Evolutionary conservation across 2,329 filamentous ascomycete species (phyloP).

Genomic region (Leptographium lundbergii): DNA sequence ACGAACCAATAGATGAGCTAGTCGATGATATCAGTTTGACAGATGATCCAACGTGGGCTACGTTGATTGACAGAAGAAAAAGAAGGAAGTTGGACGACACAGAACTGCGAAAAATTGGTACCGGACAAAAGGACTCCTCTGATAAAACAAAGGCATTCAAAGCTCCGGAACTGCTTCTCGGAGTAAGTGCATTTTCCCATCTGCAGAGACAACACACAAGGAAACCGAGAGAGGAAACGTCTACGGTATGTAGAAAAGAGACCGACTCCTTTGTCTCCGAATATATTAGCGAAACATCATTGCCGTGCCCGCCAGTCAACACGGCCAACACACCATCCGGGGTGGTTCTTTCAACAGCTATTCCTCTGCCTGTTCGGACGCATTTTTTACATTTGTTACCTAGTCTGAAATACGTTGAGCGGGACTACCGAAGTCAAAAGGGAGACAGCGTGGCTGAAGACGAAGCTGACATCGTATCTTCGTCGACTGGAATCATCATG

Average conservation of each 20-base stretch:
- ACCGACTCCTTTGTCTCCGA: no score
- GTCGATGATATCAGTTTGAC: no score
- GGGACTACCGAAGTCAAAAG: constrained; percentile 13
- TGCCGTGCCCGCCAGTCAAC: constrained; percentile 9
- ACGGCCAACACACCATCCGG: constrained; percentile 6
- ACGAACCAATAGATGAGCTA: not conserved
- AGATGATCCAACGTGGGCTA: not conserved
- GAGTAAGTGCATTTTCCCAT: constrained; percentile 6
- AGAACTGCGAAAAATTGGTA: not conserved
- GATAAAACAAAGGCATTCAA: not conserved
- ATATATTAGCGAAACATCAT: not conserved
- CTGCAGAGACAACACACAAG: not conserved
- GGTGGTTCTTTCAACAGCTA: constrained; percentile 16
- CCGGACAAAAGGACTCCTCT: not conserved
- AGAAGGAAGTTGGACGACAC: constrained; percentile 2
- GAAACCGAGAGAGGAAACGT: not conserved
- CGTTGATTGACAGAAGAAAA: constrained; percentile 1
- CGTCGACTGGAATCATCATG: constrained; percentile 53
- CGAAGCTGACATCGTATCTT: constrained; percentile 60
- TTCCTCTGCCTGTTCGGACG: constrained; percentile 10
- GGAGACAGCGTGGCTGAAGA: not conserved
- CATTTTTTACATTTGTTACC: constrained; percentile 15
- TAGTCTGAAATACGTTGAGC: constrained; percentile 14
- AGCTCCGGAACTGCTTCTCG: constrained; percentile 3
- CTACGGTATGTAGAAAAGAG: not conserved